Percentiles rank a stretch among this genome's conserved stretches.
These are phyloP conservation scores for Scheffersomyces lignosus DNA, from an alignment of 805 yeast species.

Conservation along the genomic window DNA sequence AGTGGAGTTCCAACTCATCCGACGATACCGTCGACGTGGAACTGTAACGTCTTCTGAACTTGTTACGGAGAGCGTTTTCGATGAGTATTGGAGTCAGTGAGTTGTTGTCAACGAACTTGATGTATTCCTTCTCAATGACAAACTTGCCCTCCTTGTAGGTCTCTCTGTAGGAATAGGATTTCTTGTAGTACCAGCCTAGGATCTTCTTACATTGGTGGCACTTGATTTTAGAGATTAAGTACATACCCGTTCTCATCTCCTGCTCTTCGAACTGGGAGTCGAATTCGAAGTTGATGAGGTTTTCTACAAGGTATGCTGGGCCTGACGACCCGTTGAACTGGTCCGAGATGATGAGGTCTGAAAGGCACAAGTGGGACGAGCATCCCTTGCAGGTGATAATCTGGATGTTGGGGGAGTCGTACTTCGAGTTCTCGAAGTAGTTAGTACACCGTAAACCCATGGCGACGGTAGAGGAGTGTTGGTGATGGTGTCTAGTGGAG, in stretches of 20 bases:
- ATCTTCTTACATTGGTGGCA: conserved; percentile 39
- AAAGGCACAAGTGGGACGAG: conserved; percentile 40
- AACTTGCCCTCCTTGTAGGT: conserved; percentile 45
- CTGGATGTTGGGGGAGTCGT: conserved; percentile 37
- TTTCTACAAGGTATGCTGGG: conserved; percentile 41
- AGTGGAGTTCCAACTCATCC: conserved; percentile 5
- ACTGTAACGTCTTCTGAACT: conserved; percentile 21
- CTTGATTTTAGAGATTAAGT: conserved; percentile 33
- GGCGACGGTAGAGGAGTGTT: not conserved
- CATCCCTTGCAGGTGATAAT: conserved; percentile 43
- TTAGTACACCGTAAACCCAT: conserved; percentile 44
- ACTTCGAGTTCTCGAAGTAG: conserved; percentile 37
- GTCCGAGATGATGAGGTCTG: conserved; percentile 36
- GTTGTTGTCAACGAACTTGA: conserved; percentile 35
- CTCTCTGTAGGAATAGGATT: conserved; percentile 35
- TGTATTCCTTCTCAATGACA: conserved; percentile 40
- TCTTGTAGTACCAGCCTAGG: conserved; percentile 44
- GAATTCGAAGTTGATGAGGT: conserved; percentile 32
- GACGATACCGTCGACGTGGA: conserved; percentile 10
- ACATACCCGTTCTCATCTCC: conserved; percentile 40
- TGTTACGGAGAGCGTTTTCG: conserved; percentile 29
- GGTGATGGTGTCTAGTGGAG: not conserved
- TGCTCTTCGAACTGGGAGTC: conserved; percentile 31
- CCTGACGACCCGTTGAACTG: conserved; percentile 42
- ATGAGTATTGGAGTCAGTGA: conserved; percentile 31